phyloP scores from a whole-genome alignment of 495 filamentous ascomycete species.

The Schizothecium vesticola region DNA sequence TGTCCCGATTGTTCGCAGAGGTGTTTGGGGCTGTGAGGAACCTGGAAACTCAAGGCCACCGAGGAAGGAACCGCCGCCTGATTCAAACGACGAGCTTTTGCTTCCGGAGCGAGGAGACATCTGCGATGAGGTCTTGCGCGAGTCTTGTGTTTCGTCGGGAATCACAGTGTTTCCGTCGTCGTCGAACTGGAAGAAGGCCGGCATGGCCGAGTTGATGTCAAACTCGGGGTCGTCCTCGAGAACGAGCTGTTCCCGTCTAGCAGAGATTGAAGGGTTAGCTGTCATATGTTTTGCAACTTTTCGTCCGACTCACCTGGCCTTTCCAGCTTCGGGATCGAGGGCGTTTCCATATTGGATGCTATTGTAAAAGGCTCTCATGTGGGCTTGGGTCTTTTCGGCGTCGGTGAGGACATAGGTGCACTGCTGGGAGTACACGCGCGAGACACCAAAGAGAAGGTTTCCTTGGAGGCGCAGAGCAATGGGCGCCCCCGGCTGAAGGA shows the following conservation, averaged over 20 bases:
- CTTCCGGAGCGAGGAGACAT: constrained; percentile 30
- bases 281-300: neutral
- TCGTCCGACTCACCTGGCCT: constrained; percentile 55
- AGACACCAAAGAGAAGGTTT: constrained; percentile 80
- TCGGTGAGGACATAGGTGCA: constrained; percentile 80
- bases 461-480: constrained; percentile 91
- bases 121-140: constrained; percentile 44
- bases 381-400: constrained; percentile 66
- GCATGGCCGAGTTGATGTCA: constrained; percentile 34
- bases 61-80: constrained; percentile 16
- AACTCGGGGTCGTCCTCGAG: constrained; percentile 86
- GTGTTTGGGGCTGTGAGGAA: constrained; percentile 7
- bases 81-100: constrained; percentile 4
- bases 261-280: neutral
- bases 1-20: constrained; percentile 11
- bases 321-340: constrained; percentile 66
- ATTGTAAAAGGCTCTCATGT: constrained; percentile 61
- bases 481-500: constrained; percentile 76
- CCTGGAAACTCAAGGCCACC: constrained; percentile 19
- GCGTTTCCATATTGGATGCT: constrained; percentile 37
- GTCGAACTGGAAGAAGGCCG: constrained; percentile 31
- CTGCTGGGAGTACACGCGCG: constrained; percentile 80
- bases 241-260: constrained; percentile 72
- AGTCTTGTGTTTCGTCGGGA: constrained; percentile 30
- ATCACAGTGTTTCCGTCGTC: constrained; percentile 49